A percentile compares a stretch with the other conserved stretches of the same genome.
These are phyloP conservation scores for Neophaeococcomyces aloes DNA, from an alignment of 2,329 filamentous ascomycete genomes.

Conservation along the genomic window DNA sequence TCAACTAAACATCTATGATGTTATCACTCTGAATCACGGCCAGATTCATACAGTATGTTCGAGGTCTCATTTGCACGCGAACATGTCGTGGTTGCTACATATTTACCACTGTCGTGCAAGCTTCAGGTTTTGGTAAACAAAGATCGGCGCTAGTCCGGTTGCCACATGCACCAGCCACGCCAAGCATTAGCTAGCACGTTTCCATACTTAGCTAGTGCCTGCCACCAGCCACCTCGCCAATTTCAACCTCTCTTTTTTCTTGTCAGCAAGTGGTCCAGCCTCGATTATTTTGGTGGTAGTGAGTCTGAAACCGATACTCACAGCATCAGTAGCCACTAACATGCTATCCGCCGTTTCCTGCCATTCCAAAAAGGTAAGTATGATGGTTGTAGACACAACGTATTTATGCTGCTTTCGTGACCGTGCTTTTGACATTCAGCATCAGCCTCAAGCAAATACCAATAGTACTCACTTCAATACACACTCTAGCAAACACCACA, in stretches of 20 bases:
- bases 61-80: too few relatives aligned
- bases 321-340: conserved; percentile 4
- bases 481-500: conserved; percentile 1
- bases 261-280: background rate
- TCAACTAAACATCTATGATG: too few relatives aligned
- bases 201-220: background rate
- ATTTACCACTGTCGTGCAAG: background rate
- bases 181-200: background rate
- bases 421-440: conserved; percentile 23
- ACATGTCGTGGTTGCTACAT: too few relatives aligned
- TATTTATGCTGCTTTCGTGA: conserved; percentile 6
- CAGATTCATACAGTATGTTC: too few relatives aligned
- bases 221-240: background rate
- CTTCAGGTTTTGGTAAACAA: background rate
- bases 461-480: background rate
- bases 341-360: background rate
- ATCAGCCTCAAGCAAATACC: conserved; percentile 4
- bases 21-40: too few relatives aligned
- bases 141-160: background rate
- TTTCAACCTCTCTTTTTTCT: too few relatives aligned
- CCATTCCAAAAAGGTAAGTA: conserved; percentile 1
- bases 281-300: background rate
- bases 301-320: too few relatives aligned
- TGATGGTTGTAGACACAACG: background rate
- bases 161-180: conserved; percentile 2